These are phyloP conservation scores for Tympanopsis confertula DNA, from an alignment of 2,329 filamentous ascomycete genomes.

Conservation along the genomic window DNA sequence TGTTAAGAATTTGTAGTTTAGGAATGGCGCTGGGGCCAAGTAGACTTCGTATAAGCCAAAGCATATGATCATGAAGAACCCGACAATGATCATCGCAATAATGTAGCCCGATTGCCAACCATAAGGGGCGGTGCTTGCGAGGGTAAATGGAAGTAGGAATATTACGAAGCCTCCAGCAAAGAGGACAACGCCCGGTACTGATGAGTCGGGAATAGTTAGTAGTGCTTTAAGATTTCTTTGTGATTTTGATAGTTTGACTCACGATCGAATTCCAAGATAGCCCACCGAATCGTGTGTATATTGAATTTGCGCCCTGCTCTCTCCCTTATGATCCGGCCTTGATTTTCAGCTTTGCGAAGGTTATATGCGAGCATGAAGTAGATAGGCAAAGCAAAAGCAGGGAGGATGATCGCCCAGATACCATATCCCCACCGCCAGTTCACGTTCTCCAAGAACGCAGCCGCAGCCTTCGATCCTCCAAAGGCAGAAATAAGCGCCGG, in stretches of 20 bases:
- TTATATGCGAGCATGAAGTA: slow-evolving; percentile 41
- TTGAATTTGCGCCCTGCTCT: slow-evolving; percentile 11
- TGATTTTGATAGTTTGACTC: no score
- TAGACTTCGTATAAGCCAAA: slow-evolving; percentile 27
- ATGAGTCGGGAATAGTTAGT: no score
- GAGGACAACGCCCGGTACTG: slow-evolving; percentile 31
- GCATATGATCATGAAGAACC: slow-evolving; percentile 18
- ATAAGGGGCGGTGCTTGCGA: slow-evolving; percentile 28
- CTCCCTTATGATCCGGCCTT: slow-evolving; percentile 23
- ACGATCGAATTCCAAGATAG: slow-evolving; percentile 23
- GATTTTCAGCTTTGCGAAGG: slow-evolving; percentile 38
- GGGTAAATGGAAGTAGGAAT: slow-evolving; percentile 44
- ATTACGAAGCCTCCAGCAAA: slow-evolving; percentile 34
- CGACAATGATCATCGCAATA: slow-evolving; percentile 26
- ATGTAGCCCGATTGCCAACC: slow-evolving; percentile 28
- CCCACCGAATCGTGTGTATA: slow-evolving; percentile 11
- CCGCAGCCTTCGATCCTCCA: slow-evolving; percentile 41
- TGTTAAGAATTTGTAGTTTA: slow-evolving; percentile 19
- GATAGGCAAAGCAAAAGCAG: slow-evolving; percentile 43
- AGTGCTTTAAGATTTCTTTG: no score
- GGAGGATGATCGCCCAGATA: slow-evolving; percentile 44
- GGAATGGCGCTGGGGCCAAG: slow-evolving; percentile 24
- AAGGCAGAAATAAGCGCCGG: slow-evolving; percentile 53
- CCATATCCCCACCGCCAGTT: slow-evolving; percentile 53
- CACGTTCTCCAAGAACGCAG: slow-evolving; percentile 32